Base-by-base conservation (phyloP, 2,329 filamentous ascomycete genomes). In the Nigrospora sphaerica region DNA sequence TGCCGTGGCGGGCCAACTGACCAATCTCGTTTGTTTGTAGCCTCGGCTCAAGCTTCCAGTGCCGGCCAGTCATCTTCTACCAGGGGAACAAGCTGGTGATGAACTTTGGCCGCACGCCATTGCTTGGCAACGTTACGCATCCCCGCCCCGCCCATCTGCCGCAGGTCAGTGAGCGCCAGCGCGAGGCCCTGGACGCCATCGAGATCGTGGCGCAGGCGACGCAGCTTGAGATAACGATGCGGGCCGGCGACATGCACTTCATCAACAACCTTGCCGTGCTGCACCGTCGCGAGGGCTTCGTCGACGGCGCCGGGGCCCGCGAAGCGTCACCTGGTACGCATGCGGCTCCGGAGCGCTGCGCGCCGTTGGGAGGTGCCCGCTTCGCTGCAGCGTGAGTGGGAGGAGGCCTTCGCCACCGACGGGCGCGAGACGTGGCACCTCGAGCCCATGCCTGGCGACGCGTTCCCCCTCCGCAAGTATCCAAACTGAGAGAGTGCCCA, bases 221-320 rank as follows among this genome's bases (percentile, higher is more conserved):
- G 1, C 69, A 80, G 59, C 62, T 81, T 31, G 72, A 78, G 50
- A 76, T 82, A 45, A 61, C 64, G 49, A 81, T 77, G 1, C 68
- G 71, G 50, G 67, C 77, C 0, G 79, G 79, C 31, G 80, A 83
- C 54, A 74, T 84, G 52, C 77, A 81, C 56, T 81, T 82, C 63
- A 75, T 83, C 65, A 83, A 83, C 68, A 84, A 84, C 62, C 66
- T 83, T 42, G 69, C 76, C 10, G 59, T 84, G 16, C 65, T 84
- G 34, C 80, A 84, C 58, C 72, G 78, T 28, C 75, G 80, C 10
- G 77, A 81, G 51, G 74, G 72, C 18, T 83, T 82, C 49, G 63
- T 72, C 47, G 67, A 81, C 49, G 76, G 75, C n/a, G 59, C 58
- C 56, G 6, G 49, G 66, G 6, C 55, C 55, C 17, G 68, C 74